phyloP scores from a whole-genome alignment of 768 basidiomycete genomes.

The Atractiella rhizophila region DNA sequence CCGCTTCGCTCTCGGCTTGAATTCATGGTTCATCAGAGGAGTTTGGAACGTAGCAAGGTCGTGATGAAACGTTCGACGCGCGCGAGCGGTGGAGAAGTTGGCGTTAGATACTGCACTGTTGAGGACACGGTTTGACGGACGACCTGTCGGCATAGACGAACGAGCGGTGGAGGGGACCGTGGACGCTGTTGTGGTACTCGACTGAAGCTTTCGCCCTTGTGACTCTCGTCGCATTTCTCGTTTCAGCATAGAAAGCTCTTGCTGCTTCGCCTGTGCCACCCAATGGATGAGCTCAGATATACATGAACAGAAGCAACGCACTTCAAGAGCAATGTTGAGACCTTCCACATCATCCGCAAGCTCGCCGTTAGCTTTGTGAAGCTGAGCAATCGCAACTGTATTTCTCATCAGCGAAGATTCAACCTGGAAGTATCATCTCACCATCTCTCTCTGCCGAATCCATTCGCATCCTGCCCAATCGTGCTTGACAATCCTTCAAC shows the following conservation, averaged over 20 bases:
- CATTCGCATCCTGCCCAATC: conserved; percentile 9
- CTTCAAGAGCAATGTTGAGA: conserved; percentile 17
- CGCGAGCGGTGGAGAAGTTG: too few species aligned
- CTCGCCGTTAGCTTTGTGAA: conserved; percentile 14
- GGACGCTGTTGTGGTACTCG: too few species aligned
- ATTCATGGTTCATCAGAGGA: too few species aligned
- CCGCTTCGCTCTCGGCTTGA: too few species aligned
- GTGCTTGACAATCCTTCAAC: conserved; percentile 1
- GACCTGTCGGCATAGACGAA: too few species aligned
- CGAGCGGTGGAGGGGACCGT: too few species aligned
- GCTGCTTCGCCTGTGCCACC: conserved; percentile 13
- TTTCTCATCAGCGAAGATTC: not conserved
- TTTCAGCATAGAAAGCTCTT: conserved; percentile 10
- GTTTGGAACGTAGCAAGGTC: too few species aligned
- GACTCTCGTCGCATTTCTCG: conserved; percentile 1
- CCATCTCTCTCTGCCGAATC: conserved; percentile 16
- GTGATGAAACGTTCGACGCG: too few species aligned
- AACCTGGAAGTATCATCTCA: not conserved
- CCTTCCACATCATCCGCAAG: conserved; percentile 16
- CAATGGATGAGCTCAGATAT: not conserved
- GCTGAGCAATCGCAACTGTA: conserved; percentile 12
- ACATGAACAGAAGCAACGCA: not conserved
- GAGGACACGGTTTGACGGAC: too few species aligned
- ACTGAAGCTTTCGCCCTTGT: too few species aligned
- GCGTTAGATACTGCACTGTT: too few species aligned